Evolutionary conservation across 2,329 filamentous ascomycete species (phyloP), one percentile per base, ranked within the genome.

Genomic region (Phaeosphaeriaceae sp.): DNA sequence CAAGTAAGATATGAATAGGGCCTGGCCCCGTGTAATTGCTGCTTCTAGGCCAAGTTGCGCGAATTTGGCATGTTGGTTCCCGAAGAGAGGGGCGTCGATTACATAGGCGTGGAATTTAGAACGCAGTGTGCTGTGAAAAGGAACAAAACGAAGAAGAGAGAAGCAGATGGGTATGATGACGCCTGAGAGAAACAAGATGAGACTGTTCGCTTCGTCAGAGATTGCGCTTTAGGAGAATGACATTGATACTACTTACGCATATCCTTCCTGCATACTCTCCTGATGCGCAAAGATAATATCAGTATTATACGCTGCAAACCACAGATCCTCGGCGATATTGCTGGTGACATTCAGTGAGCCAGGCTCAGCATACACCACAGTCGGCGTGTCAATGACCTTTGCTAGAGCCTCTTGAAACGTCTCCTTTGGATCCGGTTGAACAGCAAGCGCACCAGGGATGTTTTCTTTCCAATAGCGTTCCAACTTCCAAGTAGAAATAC

Each of bases 1-100:
- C 30, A 65, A 55, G 32, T 56, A 63, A 9, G 66, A 32, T 28
- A 82, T 76, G 59, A 46, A 40, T 36, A 56, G 26, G 21, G 47
- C 45, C 26, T 61, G 58, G 3, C 58, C 58, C 8, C 50, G 39
- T 4, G 52, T 61, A 13, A 50, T 52, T 17, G 48, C 42, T 9
- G 39, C 28, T n/a, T 16, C 47, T 7, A 60, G 36, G 13, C 51
- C 54, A 20, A 30, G 29, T n/a, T 32, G 26, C 21, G 50, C n/a
- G 3, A 48, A 44, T 4, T 40, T 23, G 2, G 41, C 40, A 23
- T 58, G 54, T 13, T 50, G 41, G 6, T 28, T 36, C 7, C 57
- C 57, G 30, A 52, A 56, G 7, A 56, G 34, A 8, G 57, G 55
- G 11, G 57, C 52, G 33, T 61, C 47, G 23, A 58, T 54, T n/a